Base-by-base conservation (phyloP, 2,329 filamentous ascomycete species). In the Ilyonectria sp. region DNA sequence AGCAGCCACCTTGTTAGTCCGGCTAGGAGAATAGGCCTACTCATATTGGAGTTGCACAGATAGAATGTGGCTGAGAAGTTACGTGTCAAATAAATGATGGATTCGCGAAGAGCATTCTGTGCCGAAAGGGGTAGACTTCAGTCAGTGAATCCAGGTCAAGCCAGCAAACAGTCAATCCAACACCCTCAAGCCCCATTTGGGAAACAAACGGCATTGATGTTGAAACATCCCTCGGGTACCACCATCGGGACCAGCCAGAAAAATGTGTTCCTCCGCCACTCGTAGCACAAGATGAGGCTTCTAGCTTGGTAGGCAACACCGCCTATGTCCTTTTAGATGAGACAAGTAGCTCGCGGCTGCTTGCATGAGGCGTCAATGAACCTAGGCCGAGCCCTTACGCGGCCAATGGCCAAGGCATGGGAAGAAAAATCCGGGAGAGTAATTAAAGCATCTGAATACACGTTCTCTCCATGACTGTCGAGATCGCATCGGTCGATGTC, bases 181-280 rank as follows among this genome's bases (percentile, higher is more conserved):
- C 31, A 33, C 8, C 31, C 31, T 9, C 31, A 33, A 11, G 11
- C 31, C 31, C 31, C 8, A 33, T 33, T 33, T 2, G 31, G 31
- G 4, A 13, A 6, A 21, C 23, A 11, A 23, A 44, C 11, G 21
- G 56, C 26, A 26, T 35, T n/a, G 31, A n/a, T 33, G 37, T 59
- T 50, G 60, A 68, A 60, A 64, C 59, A 66, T 72, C 69, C 66
- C 67, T 61, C 71, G 69, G 71, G 52, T 70, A 66, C 43, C 26
- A 35, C 49, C 71, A 29, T 64, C 33, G 21, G 62, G 21, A 55
- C 35, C 17, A 43, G 50, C 10, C 46, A 54, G 19, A 23, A 60
- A 54, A 52, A 31, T 7, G 2, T 4, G 9, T 35, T 44, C 52
- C 8, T 10, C 49, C 49, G 21, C n/a, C 17, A 19, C 31, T 11